phyloP scores from a whole-genome alignment of 495 filamentous ascomycete genomes.

The Talaromyces stipitatus region DNA sequence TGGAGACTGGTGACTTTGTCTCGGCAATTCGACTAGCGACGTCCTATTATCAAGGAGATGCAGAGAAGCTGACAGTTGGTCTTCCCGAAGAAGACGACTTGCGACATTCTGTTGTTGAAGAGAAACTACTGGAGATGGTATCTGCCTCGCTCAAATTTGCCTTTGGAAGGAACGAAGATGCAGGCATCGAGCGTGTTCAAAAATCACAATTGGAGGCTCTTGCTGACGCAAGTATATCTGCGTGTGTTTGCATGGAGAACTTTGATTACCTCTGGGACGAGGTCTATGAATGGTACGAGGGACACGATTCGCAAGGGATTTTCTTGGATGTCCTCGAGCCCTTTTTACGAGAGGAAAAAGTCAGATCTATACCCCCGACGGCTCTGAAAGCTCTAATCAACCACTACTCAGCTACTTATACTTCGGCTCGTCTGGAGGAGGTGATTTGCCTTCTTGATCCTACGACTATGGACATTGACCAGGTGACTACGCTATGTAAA shows the following conservation, averaged over 20 bases:
- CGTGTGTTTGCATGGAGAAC: slow-evolving; percentile 67
- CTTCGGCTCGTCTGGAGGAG: slow-evolving; percentile 76
- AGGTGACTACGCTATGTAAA: slow-evolving; percentile 84
- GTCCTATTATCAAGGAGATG: slow-evolving; percentile 79
- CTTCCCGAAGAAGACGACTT: slow-evolving; percentile 75
- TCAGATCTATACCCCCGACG: slow-evolving; percentile 68
- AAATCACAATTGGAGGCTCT: slow-evolving; percentile 62
- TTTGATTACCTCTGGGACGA: slow-evolving; percentile 84
- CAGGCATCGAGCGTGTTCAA: slow-evolving; percentile 41
- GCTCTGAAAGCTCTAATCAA: slow-evolving; percentile 80
- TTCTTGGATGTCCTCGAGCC: slow-evolving; percentile 84
- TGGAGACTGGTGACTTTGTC: slow-evolving; percentile 93
- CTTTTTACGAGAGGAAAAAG: slow-evolving; percentile 70
- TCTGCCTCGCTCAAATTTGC: slow-evolving; percentile 86
- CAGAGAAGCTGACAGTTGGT: slow-evolving; percentile 87
- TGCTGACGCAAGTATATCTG: slow-evolving; percentile 74
- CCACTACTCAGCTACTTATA: slow-evolving; percentile 65
- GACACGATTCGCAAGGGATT: slow-evolving; percentile 58
- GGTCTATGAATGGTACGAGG: slow-evolving; percentile 82
- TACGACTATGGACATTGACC: slow-evolving; percentile 85
- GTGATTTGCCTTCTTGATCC: slow-evolving; percentile 91
- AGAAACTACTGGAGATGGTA: slow-evolving; percentile 90
- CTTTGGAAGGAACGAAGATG: slow-evolving; percentile 55
- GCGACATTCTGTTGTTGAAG: slow-evolving; percentile 75
- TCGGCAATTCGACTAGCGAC: slow-evolving; percentile 85